Percentiles rank a stretch among this genome's conserved stretches.
Evolutionary conservation across 805 yeast species (phyloP).

Genomic region (Isabelozyma pseudorhagii): DNA sequence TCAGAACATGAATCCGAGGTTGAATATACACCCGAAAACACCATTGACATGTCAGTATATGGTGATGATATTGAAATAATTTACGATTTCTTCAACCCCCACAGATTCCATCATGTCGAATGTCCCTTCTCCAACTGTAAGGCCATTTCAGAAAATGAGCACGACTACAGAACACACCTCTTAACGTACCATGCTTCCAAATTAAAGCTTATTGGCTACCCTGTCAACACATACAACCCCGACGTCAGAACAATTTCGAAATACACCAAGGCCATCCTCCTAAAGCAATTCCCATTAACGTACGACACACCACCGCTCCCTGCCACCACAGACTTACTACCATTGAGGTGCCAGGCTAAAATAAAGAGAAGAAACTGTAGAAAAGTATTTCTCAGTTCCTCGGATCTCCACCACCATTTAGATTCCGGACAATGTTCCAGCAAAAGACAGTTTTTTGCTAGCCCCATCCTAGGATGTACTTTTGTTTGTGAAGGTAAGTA

Average conservation of each 20-base stretch:
- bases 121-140: conserved; percentile 24
- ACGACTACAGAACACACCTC: conserved; percentile 22
- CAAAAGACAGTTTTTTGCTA: conserved; percentile 28
- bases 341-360: conserved; percentile 11
- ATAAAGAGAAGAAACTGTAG: conserved; percentile 9
- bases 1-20: not conserved
- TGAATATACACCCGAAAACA: not conserved
- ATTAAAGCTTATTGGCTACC: conserved; percentile 22
- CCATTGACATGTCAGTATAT: not conserved
- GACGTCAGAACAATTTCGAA: not conserved
- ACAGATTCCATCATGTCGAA: conserved; percentile 4
- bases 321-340: conserved; percentile 13
- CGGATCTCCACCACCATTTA: conserved; percentile 17
- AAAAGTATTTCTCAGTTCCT: conserved; percentile 10
- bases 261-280: conserved; percentile 2
- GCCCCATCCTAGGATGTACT: conserved; percentile 41
- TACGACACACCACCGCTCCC: conserved; percentile 21
- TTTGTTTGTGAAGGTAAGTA: conserved; percentile 34
- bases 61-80: not conserved
- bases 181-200: conserved; percentile 16
- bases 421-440: conserved; percentile 20
- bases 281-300: conserved; percentile 17
- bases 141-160: conserved; percentile 26
- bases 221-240: conserved; percentile 7
- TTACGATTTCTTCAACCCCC: not conserved